Percentiles rank a stretch among this genome's conserved stretches.
phyloP scores from a whole-genome alignment of 1,139 yeast genomes.

The Candida freyschussii region DNA sequence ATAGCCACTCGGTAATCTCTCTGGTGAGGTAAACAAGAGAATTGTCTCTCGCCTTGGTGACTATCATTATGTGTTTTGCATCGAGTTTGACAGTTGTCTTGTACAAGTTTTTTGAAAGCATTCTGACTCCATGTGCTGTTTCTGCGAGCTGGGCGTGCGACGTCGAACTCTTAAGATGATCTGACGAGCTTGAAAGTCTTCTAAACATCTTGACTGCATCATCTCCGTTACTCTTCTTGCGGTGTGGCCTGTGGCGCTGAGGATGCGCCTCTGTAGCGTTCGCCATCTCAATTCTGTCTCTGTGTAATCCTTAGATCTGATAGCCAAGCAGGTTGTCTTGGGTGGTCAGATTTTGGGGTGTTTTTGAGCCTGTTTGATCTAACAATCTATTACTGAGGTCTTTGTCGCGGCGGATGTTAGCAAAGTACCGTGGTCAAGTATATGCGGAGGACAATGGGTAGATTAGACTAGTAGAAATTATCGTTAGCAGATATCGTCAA shows the following conservation, averaged over 20 bases:
- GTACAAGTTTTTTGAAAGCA: slow-evolving; percentile 69
- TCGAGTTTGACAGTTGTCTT: slow-evolving; percentile 71
- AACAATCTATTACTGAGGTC: too few species aligned
- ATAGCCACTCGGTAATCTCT: slow-evolving; percentile 74
- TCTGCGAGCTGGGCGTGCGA: slow-evolving; percentile 75
- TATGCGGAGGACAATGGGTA: too few species aligned
- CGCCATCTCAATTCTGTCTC: too few species aligned
- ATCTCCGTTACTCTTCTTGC: slow-evolving; percentile 4
- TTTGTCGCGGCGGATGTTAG: too few species aligned
- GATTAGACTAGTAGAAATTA: too few species aligned
- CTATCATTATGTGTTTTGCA: slow-evolving; percentile 67
- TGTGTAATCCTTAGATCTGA: too few species aligned
- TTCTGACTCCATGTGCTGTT: slow-evolving; percentile 82
- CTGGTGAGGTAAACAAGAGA: slow-evolving; percentile 69
- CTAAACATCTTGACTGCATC: slow-evolving; percentile 14
- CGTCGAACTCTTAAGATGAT: slow-evolving; percentile 35
- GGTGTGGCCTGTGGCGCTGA: slow-evolving; percentile 1
- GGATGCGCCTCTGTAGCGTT: slow-evolving; percentile 1
- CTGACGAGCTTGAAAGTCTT: slow-evolving; percentile 17
- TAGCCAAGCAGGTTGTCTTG: background rate
- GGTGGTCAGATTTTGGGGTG: slow-evolving; percentile 2
- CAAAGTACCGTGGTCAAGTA: too few species aligned
- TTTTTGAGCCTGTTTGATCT: slow-evolving; percentile 1
- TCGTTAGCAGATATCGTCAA: too few species aligned
- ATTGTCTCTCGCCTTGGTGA: slow-evolving; percentile 82